phyloP scores from a whole-genome alignment of 495 filamentous ascomycete genomes.

The Penicillium robsamsonii region DNA sequence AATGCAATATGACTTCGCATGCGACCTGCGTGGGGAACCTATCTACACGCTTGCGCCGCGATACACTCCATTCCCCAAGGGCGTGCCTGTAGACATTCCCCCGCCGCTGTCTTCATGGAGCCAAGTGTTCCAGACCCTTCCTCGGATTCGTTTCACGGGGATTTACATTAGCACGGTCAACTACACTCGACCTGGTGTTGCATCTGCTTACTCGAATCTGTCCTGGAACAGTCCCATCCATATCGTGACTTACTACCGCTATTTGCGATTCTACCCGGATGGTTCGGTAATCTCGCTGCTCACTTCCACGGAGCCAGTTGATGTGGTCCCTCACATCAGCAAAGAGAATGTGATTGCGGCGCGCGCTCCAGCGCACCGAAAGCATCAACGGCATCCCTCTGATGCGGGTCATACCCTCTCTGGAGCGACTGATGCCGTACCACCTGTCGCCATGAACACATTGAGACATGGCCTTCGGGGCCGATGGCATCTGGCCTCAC shows the following conservation, averaged over 20 bases:
- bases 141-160: constrained; percentile 88
- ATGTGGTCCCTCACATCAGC: constrained; percentile 75
- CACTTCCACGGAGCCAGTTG: constrained; percentile 74
- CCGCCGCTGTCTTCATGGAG: constrained; percentile 43
- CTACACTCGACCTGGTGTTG: constrained; percentile 79
- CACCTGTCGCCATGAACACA: constrained; percentile 40
- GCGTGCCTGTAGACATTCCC: constrained; percentile 34
- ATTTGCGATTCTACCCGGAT: constrained; percentile 91
- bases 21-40: constrained; percentile 60
- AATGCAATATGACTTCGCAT: constrained; percentile 81
- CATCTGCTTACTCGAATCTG: constrained; percentile 51
- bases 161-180: constrained; percentile 96
- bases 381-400: constrained; percentile 34
- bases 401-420: constrained; percentile 39
- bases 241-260: constrained; percentile 97
- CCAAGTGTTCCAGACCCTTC: constrained; percentile 74
- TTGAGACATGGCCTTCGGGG: constrained; percentile 61
- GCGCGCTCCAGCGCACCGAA: constrained; percentile 25
- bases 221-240: constrained; percentile 83
- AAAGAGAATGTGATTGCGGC: constrained; percentile 47
- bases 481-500: constrained; percentile 57
- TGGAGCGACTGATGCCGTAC: constrained; percentile 34
- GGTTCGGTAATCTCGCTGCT: constrained; percentile 76
- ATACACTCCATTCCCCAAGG: constrained; percentile 44
- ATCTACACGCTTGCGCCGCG: constrained; percentile 40